Percentiles rank a stretch among this genome's conserved stretches.
Evolutionary conservation across 768 basidiomycete species (phyloP).

Genomic region (Lenzites betulinus): DNA sequence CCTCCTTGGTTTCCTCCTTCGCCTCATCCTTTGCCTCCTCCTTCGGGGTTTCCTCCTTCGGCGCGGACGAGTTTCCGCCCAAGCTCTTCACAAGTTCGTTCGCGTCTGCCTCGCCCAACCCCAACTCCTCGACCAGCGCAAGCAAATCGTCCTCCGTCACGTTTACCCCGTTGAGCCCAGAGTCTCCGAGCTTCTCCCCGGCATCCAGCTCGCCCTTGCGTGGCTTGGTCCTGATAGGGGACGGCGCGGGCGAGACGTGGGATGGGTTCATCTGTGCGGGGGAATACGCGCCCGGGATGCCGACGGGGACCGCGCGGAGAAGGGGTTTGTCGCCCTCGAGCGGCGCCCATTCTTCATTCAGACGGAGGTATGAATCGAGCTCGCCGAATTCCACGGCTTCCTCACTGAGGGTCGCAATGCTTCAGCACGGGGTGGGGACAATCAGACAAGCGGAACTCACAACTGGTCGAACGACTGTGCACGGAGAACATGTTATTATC

Average conservation of each 20-base stretch:
- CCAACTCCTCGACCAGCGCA: slow-evolving; percentile 72
- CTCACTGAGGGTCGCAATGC: slow-evolving; percentile 50
- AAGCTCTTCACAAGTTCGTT: slow-evolving; percentile 72
- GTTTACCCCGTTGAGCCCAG: slow-evolving; percentile 74
- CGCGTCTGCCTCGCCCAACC: slow-evolving; percentile 76
- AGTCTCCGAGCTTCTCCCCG: slow-evolving; percentile 66
- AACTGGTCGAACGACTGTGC: slow-evolving; percentile 70
- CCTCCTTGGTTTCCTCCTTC: background rate
- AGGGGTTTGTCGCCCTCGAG: slow-evolving; percentile 63
- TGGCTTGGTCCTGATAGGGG: slow-evolving; percentile 45
- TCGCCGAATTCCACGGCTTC: slow-evolving; percentile 82
- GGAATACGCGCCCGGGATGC: slow-evolving; percentile 76
- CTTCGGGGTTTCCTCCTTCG: background rate
- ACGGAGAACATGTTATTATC: background rate
- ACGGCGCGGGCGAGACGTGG: slow-evolving; percentile 48
- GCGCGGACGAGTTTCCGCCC: slow-evolving; percentile 21
- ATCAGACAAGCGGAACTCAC: slow-evolving; percentile 42
- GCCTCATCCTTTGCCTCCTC: background rate
- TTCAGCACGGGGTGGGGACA: too few species aligned
- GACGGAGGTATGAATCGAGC: slow-evolving; percentile 68
- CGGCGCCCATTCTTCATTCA: slow-evolving; percentile 69
- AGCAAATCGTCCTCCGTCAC: slow-evolving; percentile 75
- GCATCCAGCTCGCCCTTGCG: slow-evolving; percentile 64
- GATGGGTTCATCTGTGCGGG: slow-evolving; percentile 84
- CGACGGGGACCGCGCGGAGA: slow-evolving; percentile 62